Evolutionary conservation across 106 monocot genomes (phyloP), one percentile per base, ranked within the genome.

Genomic region (Xerophyta viscosa): DNA sequence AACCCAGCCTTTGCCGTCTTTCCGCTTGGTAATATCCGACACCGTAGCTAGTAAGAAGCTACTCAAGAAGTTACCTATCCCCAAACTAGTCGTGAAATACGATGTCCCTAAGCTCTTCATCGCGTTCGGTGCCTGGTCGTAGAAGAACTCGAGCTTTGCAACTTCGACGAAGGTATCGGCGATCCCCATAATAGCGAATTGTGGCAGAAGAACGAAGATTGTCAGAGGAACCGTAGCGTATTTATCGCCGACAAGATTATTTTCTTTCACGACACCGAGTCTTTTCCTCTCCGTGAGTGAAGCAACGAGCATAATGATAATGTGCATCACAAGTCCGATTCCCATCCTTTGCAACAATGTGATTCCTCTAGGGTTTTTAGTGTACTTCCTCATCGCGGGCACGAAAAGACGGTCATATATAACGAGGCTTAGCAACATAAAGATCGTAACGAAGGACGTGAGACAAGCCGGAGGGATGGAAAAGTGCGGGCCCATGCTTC

Each of bases 71-170:
- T 70, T 89, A 0, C 89, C 89, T 7, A 89, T 50, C 5, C 84
- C 80, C 41, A 77, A 52, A 21, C 72, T 77, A 0, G 74, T 74
- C 50, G 65, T 65, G 39, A 67, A 41, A 41, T 60, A 84, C 3
- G 90, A 90, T 10, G 90, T 77, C 20, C 84, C 75, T 25, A 79
- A 20, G 54, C 79, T 84, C 67, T 79, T 79, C 79, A 79, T 84
- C 45, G 67, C 68, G 41, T 72, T 58, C 10, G 72, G 72, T 2
- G 65, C 72, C 53, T 72, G 72, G 30, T 72, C 66, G 60, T 72
- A 66, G 66, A 72, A 72, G 65, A 72, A 57, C 41, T 57, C 41
- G 24, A 41, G 31, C 65, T 70, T 70, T 2, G 63, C 75, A 15
- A 76, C 75, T 29, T 68, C 69, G 15, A 76, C n/a, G 53, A 76